Conservation (phyloP, 2,329 filamentous ascomycete genomes). For the Clarireedia homoeocarpa region DNA sequence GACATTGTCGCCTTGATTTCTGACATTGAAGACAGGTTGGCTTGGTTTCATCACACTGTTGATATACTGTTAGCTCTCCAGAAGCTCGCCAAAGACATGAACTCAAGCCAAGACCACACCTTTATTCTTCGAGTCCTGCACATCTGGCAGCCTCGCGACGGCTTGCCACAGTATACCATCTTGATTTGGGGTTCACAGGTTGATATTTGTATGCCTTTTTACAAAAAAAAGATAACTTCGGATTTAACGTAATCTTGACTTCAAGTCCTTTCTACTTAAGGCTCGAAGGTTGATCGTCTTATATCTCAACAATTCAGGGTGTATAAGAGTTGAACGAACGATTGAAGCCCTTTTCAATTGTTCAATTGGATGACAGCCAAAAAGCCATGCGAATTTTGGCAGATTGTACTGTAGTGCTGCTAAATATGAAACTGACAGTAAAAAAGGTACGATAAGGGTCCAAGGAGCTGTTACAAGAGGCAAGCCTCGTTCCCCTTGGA, state of each 20-base stretch:
- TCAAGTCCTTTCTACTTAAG: background rate
- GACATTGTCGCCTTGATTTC: conserved; percentile 55
- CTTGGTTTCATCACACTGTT: conserved; percentile 58
- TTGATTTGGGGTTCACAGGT: conserved; percentile 16
- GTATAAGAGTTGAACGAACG: background rate
- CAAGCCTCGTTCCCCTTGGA: background rate
- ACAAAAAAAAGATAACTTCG: background rate
- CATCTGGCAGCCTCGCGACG: conserved; percentile 65
- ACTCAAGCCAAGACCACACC: conserved; percentile 36
- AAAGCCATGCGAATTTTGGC: conserved; percentile 1
- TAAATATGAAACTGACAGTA: conserved; percentile 4
- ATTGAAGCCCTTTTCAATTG: background rate
- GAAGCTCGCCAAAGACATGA: conserved; percentile 3
- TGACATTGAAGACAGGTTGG: conserved; percentile 58
- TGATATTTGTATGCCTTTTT: background rate
- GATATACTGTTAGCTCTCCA: conserved; percentile 14
- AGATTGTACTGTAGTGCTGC: background rate
- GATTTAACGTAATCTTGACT: background rate
- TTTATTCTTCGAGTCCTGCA: conserved; percentile 67
- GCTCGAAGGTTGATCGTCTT: background rate
- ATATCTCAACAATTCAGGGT: background rate
- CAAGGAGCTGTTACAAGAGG: background rate
- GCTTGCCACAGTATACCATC: conserved; percentile 61
- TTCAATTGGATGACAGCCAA: background rate
- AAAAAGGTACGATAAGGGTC: conserved; percentile 2